Conservation (phyloP, 2,329 filamentous ascomycete species). For the Phialemonium atrogriseum region DNA sequence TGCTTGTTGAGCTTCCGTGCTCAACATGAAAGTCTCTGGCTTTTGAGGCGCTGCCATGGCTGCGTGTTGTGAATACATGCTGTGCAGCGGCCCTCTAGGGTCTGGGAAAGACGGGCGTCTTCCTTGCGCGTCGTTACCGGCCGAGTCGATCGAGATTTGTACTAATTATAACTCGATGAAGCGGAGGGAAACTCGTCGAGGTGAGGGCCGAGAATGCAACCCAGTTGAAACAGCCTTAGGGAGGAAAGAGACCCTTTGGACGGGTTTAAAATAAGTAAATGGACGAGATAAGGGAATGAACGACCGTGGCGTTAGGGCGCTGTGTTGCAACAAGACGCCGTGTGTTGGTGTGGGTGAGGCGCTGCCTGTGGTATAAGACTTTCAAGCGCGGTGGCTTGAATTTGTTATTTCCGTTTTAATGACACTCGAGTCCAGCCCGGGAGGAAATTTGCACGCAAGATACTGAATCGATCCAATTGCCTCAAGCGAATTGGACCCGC, state of each 20-base stretch:
- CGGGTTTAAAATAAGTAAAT: constrained; percentile 4
- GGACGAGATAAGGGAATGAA: constrained; percentile 4
- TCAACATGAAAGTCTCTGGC: constrained; percentile 98
- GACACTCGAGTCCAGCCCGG: constrained; percentile 24
- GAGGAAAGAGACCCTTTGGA: too few relatives aligned
- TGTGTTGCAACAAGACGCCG: constrained; percentile 3
- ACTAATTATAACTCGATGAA: not conserved
- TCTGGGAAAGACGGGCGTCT: too few relatives aligned
- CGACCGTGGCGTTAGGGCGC: not conserved
- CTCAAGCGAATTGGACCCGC: constrained; percentile 17
- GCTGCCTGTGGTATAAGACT: constrained; percentile 12
- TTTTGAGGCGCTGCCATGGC: constrained; percentile 90
- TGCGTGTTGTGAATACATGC: constrained; percentile 76
- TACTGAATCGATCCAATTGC: constrained; percentile 14
- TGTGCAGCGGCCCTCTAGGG: too few relatives aligned
- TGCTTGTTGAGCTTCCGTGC: constrained; percentile 92
- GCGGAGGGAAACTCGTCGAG: too few relatives aligned
- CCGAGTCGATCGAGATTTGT: constrained; percentile 15
- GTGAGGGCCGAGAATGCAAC: constrained; percentile 12
- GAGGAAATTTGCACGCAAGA: constrained; percentile 14
- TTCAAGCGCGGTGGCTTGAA: constrained; percentile 3
- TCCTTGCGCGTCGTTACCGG: too few relatives aligned
- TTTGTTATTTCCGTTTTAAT: constrained; percentile 8
- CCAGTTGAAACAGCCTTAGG: constrained; percentile 14
- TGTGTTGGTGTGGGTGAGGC: constrained; percentile 9